A percentile compares a stretch with the other conserved stretches of the same genome.
Conservation (phyloP, 2,329 filamentous ascomycete species). For the Aspergillus aculeatus region DNA sequence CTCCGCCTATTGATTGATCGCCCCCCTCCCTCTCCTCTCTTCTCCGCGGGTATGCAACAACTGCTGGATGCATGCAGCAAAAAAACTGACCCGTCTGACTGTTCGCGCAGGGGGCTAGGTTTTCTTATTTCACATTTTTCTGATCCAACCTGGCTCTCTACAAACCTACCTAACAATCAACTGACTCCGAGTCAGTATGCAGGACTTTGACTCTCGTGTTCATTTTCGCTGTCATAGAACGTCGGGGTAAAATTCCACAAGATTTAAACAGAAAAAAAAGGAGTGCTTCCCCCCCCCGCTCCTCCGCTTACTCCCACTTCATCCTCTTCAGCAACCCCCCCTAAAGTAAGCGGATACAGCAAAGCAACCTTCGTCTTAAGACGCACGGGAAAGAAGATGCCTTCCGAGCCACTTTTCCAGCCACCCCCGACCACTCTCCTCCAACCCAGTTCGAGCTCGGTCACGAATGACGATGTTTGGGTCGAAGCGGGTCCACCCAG, state of each 20-base stretch:
- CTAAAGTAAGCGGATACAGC: not conserved
- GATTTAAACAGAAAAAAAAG: not conserved
- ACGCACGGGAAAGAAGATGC: conserved; percentile 1
- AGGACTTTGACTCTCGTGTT: not conserved
- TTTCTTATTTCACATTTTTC: not conserved
- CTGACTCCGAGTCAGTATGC: not conserved
- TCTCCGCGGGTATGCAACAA: not conserved
- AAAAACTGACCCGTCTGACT: not conserved
- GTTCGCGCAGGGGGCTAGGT: not conserved
- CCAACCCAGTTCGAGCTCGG: conserved; percentile 3
- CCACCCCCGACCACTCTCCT: conserved; percentile 4
- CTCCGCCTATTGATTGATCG: not conserved
- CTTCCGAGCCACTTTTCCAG: conserved; percentile 8
- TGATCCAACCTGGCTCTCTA: not conserved
- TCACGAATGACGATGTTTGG: not conserved
- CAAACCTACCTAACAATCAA: not conserved
- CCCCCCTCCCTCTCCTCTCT: not conserved
- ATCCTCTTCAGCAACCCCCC: not conserved
- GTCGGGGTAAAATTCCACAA: not conserved
- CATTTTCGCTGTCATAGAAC: not conserved
- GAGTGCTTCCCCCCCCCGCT: not conserved
- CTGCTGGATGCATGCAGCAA: not conserved
- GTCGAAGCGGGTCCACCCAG: not conserved
- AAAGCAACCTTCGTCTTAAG: not conserved
- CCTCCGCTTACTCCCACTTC: not conserved